Percentiles rank a stretch among this genome's conserved stretches.
Evolutionary conservation across 441 rosid species (phyloP).

Genomic region (Aleurites moluccanus): DNA sequence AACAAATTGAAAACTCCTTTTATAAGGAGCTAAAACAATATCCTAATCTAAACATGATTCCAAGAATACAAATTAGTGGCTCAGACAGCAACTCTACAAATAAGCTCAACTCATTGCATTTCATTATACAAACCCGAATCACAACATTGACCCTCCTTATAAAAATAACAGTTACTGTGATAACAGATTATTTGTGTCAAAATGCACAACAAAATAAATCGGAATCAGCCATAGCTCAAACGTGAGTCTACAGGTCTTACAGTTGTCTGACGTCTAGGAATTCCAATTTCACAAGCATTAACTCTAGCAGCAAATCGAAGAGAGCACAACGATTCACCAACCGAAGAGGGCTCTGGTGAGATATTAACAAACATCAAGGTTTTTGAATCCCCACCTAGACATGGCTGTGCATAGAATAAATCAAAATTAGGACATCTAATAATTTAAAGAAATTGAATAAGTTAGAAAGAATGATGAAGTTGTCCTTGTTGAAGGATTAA

Average conservation of each 20-base stretch:
- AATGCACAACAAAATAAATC: not conserved
- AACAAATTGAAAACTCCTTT: slow-evolving; percentile 5
- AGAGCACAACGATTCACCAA: slow-evolving; percentile 91
- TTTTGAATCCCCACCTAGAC: slow-evolving; percentile 95
- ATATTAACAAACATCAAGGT: slow-evolving; percentile 95
- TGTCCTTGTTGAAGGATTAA: not conserved
- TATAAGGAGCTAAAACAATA: not conserved
- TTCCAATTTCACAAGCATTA: slow-evolving; percentile 93
- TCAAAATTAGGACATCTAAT: not conserved
- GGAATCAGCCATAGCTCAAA: slow-evolving; percentile 48
- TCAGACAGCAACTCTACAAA: slow-evolving; percentile 11
- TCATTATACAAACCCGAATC: slow-evolving; percentile 9
- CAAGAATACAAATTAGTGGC: slow-evolving; percentile 29
- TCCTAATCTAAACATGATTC: slow-evolving; percentile 13
- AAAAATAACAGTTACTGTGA: slow-evolving; percentile 8
- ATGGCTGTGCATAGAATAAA: slow-evolving; percentile 64
- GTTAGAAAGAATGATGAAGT: not conserved
- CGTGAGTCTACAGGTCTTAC: slow-evolving; percentile 55
- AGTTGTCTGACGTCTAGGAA: slow-evolving; percentile 75
- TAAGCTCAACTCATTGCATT: slow-evolving; percentile 12
- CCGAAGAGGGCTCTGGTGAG: slow-evolving; percentile 82
- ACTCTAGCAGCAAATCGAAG: slow-evolving; percentile 96
- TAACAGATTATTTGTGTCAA: slow-evolving; percentile 14
- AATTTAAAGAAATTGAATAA: not conserved
- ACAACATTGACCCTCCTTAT: slow-evolving; percentile 5